Conservation (phyloP, 2,329 filamentous ascomycete species). For the Phoma sp. region DNA sequence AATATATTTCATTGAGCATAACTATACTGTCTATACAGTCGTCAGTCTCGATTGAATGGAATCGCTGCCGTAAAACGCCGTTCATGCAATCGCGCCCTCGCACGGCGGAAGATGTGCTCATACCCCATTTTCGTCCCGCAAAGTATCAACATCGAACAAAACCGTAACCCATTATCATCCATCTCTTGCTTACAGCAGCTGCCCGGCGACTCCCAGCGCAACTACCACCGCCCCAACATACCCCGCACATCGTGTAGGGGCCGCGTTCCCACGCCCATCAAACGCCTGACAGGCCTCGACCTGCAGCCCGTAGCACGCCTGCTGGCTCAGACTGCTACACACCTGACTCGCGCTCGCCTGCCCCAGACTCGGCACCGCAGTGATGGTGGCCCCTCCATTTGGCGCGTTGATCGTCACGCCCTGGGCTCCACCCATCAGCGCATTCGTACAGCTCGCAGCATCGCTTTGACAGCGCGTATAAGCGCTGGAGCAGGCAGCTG, state of each 20-base stretch:
- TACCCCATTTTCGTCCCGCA: constrained; percentile 1
- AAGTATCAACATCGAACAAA: constrained; percentile 34
- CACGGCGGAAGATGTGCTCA: constrained; percentile 1
- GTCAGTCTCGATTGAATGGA: neutral
- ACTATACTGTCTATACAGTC: constrained; percentile 6
- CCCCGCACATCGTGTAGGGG: constrained; percentile 23
- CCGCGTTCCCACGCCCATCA: constrained; percentile 47
- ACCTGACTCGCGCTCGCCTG: constrained; percentile 37
- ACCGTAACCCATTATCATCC: neutral
- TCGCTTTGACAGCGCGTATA: constrained; percentile 61
- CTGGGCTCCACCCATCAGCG: constrained; percentile 57
- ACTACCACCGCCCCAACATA: constrained; percentile 34
- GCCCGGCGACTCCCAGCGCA: constrained; percentile 54
- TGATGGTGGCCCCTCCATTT: constrained; percentile 60
- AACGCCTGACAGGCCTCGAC: constrained; percentile 55
- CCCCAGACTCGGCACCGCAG: constrained; percentile 48
- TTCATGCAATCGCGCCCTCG: constrained; percentile 5
- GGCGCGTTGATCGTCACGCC: constrained; percentile 60
- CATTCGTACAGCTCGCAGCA: constrained; percentile 48
- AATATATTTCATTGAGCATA: constrained; percentile 1
- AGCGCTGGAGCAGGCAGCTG: constrained; percentile 61
- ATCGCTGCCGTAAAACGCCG: constrained; percentile 10
- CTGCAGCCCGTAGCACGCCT: constrained; percentile 59
- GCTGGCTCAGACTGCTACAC: constrained; percentile 49
- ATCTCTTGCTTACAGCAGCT: constrained; percentile 32